Evolutionary conservation across 129 eudicot genomes (phyloP), one percentile per base, ranked within the genome.

Genomic region (Calendula officinalis): DNA sequence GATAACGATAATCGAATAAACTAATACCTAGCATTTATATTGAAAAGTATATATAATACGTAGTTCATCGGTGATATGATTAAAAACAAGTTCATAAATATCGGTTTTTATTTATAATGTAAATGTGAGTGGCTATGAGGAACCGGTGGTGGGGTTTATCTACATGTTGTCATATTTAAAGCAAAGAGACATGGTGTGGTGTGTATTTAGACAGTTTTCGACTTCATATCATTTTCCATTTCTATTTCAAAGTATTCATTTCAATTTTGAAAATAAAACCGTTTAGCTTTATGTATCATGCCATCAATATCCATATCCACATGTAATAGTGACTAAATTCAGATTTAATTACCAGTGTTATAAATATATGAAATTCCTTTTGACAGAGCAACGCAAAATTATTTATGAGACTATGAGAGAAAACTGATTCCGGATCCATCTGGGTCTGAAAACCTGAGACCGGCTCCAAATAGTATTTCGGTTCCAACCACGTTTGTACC

Each of bases 221-320:
- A 30, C 45, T 72, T 72, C 64, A 63, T 62, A 16, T 72, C 71
- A 55, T 44, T 54, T 60, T 64, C 66, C 57, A 55, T 64, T 53
- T 63, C 66, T 35, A 63, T 55, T 39, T 71, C 76, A 56, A 60
- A 40, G 43, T 64, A 72, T 72, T 72, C 71, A 72, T 72, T 72
- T 54, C 50, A 4, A 17, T 5, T 45, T 56, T 55, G 44, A 72
- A 72, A 14, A 4, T 4, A 41, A 52, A 72, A 66, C 62, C 15
- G 70, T 55, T 64, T 42, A 56, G 71, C 60, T 22, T 64, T 55
- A 39, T 55, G 27, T 13, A 50, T 72, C 77, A 72, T 55, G 66
- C 43, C 56, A 52, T 72, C 44, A 72, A 54, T 72, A 35, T 15
- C 56, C 66, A 0, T 45, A 44, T 64, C 42, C 42, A 64, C 3